Conservation (phyloP, 1,284 basidiomycete genomes). For the Moesziomyces antarcticus region DNA sequence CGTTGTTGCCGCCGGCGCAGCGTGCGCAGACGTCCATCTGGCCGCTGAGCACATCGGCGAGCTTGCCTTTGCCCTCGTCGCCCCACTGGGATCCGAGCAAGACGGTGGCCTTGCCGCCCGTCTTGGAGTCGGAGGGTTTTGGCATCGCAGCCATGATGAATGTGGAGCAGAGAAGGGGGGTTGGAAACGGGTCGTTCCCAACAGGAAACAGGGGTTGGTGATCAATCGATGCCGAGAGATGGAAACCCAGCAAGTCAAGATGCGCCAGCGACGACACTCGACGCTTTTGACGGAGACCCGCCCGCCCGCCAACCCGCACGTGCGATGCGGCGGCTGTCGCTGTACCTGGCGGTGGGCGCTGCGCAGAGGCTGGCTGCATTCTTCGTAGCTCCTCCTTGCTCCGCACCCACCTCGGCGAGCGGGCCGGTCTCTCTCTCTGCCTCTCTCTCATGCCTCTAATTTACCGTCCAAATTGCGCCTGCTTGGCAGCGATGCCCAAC, state of each 20-base stretch:
- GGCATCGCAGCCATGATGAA: conserved; percentile 63
- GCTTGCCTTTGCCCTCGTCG: conserved; percentile 68
- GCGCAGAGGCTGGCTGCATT: too few species aligned
- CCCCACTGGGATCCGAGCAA: conserved; percentile 67
- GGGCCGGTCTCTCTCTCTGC: background rate
- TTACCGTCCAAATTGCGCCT: too few species aligned
- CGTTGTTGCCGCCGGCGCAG: conserved; percentile 98
- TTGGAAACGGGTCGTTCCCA: conserved; percentile 14
- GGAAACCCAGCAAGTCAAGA: conserved; percentile 32
- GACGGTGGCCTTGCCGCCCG: conserved; percentile 63
- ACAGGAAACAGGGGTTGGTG: conserved; percentile 43
- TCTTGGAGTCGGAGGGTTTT: conserved; percentile 60
- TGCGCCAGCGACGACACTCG: conserved; percentile 9
- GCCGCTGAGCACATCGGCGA: conserved; percentile 70
- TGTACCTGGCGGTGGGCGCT: too few species aligned
- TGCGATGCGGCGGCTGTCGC: background rate
- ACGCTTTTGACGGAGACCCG: conserved; percentile 9
- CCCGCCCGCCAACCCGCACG: background rate
- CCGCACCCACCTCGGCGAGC: background rate
- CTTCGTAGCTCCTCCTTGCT: too few species aligned
- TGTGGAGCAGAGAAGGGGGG: background rate
- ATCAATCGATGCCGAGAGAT: conserved; percentile 60
- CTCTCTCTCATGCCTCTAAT: too few species aligned
- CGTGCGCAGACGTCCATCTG: conserved; percentile 92
- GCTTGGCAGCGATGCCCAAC: too few species aligned